Evolutionary conservation across 2,329 filamentous ascomycete species (phyloP).

Genomic region (Pseudogymnoascus verrucosus): DNA sequence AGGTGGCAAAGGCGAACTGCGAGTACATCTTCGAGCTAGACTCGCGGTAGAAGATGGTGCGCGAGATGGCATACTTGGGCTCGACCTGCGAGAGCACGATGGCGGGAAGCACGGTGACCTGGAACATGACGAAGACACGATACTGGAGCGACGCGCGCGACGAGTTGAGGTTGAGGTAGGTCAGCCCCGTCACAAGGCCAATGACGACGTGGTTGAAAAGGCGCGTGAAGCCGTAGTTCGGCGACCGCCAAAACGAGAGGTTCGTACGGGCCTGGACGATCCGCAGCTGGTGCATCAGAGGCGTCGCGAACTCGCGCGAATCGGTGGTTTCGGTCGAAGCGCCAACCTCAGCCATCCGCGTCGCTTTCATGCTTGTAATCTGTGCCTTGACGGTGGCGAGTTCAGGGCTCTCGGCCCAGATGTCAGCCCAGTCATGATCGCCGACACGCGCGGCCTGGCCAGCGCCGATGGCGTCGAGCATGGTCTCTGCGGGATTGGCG

Average conservation of each 20-base stretch:
- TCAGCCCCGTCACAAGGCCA: constrained; percentile 53
- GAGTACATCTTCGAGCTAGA: constrained; percentile 55
- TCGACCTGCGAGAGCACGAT: constrained; percentile 52
- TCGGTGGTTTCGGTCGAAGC: constrained; percentile 37
- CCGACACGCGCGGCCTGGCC: constrained; percentile 53
- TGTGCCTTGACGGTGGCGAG: constrained; percentile 48
- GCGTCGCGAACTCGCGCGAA: constrained; percentile 64
- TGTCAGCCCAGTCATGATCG: constrained; percentile 60
- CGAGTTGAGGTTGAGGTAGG: constrained; percentile 51
- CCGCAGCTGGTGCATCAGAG: constrained; percentile 54
- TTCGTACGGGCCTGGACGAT: constrained; percentile 58
- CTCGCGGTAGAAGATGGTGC: constrained; percentile 50
- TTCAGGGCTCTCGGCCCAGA: constrained; percentile 60
- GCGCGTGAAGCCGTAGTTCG: constrained; percentile 42
- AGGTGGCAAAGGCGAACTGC: constrained; percentile 51
- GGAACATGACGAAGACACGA: constrained; percentile 52
- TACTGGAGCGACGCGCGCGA: constrained; percentile 45
- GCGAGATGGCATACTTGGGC: constrained; percentile 47
- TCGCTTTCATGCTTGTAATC: constrained; percentile 41
- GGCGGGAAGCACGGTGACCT: constrained; percentile 54
- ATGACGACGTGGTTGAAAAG: constrained; percentile 44
- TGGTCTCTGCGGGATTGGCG: constrained; percentile 43
- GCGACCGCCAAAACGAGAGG: constrained; percentile 54
- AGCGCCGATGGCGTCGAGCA: constrained; percentile 34
- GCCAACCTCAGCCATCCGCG: constrained; percentile 47